Percentiles rank a stretch among this genome's conserved stretches.
Evolutionary conservation across 345 rosid genomes (phyloP).

Genomic region (Rhizophora apiculata): DNA sequence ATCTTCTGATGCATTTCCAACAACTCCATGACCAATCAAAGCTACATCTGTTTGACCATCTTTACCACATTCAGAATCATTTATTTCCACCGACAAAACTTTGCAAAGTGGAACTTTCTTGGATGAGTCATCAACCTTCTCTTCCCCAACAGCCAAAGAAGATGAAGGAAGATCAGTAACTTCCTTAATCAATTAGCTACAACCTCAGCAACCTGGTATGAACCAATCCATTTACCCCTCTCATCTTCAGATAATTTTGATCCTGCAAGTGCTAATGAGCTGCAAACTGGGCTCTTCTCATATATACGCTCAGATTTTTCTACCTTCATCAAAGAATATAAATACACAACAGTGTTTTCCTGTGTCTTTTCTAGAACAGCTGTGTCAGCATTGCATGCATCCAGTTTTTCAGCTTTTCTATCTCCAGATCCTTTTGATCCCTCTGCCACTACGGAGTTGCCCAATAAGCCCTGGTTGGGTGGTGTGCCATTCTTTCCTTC

Average conservation of each 20-base stretch:
- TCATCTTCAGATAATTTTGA: neutral
- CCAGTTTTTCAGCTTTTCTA: neutral
- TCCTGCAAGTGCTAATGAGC: neutral
- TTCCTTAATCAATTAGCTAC: neutral
- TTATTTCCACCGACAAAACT: neutral
- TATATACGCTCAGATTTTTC: slow-evolving; percentile 8
- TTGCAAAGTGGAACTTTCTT: too few relatives aligned
- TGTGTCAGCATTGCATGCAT: neutral
- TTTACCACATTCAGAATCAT: neutral
- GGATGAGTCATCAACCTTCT: too few relatives aligned
- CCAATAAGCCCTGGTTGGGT: neutral
- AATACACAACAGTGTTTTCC: neutral
- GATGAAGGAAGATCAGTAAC: neutral
- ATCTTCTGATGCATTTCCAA: too few relatives aligned
- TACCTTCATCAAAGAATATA: neutral
- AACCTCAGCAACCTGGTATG: neutral
- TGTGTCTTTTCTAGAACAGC: neutral
- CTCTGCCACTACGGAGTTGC: slow-evolving; percentile 3
- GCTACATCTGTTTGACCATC: neutral
- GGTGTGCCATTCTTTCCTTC: slow-evolving; percentile 7
- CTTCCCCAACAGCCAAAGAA: neutral
- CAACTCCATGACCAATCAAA: neutral
- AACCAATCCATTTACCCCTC: neutral
- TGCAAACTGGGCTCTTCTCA: slow-evolving; percentile 7
- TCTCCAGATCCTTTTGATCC: slow-evolving; percentile 9